phyloP scores from a whole-genome alignment of 805 yeast genomes.

The Myxozyma monticola region DNA sequence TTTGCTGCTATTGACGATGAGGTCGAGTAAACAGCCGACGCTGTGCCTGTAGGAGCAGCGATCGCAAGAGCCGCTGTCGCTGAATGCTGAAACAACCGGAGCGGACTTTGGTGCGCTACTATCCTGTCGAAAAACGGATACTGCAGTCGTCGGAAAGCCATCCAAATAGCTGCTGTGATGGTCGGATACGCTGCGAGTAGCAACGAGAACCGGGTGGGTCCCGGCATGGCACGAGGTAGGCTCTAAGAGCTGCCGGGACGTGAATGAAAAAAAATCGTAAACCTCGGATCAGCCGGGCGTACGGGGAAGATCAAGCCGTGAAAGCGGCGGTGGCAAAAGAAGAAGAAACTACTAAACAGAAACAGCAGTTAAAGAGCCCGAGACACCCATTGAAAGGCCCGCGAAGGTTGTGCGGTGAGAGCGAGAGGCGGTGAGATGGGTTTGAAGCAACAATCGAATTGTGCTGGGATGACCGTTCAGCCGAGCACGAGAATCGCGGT shows the following conservation, averaged over 20 bases:
- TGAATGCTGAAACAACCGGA: conserved; percentile 12
- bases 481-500: not conserved
- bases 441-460: no score
- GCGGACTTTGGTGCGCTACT: conserved; percentile 12
- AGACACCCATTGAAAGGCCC: no score
- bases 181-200: conserved; percentile 30
- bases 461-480: no score
- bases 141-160: conserved; percentile 27
- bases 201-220: conserved; percentile 23
- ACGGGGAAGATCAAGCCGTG: no score
- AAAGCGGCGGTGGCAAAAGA: no score
- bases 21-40: conserved; percentile 13
- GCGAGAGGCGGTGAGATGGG: no score
- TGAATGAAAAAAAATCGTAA: no score
- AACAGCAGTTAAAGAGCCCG: no score
- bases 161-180: conserved; percentile 27
- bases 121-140: conserved; percentile 25
- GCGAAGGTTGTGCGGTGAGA: no score
- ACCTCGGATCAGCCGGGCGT: no score
- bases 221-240: conserved; percentile 15
- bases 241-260: no score
- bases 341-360: no score
- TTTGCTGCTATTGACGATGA: conserved; percentile 2
- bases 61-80: conserved; percentile 3
- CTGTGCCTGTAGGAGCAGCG: conserved; percentile 11